phyloP scores from a whole-genome alignment of 1,139 yeast species.

The Saccharomyces hybrid region DNA sequence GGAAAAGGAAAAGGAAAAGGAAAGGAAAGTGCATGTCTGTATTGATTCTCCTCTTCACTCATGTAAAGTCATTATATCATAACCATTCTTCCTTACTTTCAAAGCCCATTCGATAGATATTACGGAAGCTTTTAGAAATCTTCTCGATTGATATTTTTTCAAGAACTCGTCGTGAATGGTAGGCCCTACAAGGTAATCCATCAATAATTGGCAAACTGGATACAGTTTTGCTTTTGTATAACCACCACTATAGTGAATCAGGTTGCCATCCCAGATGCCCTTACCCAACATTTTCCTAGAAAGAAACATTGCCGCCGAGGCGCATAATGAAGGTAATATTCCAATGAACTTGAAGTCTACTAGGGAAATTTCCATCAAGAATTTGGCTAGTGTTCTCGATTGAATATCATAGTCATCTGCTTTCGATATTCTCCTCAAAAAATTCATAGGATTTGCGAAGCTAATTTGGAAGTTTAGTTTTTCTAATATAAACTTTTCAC shows the following conservation, averaged over 20 bases:
- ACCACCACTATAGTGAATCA: constrained; percentile 87
- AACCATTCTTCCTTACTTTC: constrained; percentile 32
- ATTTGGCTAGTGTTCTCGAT: constrained; percentile 83
- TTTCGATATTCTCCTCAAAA: constrained; percentile 78
- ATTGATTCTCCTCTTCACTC: constrained; percentile 12
- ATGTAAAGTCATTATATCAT: constrained; percentile 34
- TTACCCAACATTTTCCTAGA: constrained; percentile 69
- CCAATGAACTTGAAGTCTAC: constrained; percentile 75
- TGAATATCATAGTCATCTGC: constrained; percentile 91
- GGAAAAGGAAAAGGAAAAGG: too few relatives aligned
- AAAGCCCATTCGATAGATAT: constrained; percentile 87
- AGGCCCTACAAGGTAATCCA: constrained; percentile 69
- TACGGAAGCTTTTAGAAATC: constrained; percentile 80
- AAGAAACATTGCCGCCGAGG: constrained; percentile 85
- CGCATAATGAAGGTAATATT: constrained; percentile 66
- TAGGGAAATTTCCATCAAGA: constrained; percentile 69
- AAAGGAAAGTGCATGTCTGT: background rate
- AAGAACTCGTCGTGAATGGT: constrained; percentile 83
- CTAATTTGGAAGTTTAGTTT: constrained; percentile 68
- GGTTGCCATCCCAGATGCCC: constrained; percentile 67
- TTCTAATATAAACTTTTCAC: constrained; percentile 72
- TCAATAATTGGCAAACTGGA: constrained; percentile 60
- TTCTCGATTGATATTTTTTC: constrained; percentile 81
- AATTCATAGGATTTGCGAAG: constrained; percentile 89
- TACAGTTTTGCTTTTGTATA: constrained; percentile 62